Evolutionary conservation across 208 protist species (phyloP).

Genomic region (Crithidia mellificae): DNA sequence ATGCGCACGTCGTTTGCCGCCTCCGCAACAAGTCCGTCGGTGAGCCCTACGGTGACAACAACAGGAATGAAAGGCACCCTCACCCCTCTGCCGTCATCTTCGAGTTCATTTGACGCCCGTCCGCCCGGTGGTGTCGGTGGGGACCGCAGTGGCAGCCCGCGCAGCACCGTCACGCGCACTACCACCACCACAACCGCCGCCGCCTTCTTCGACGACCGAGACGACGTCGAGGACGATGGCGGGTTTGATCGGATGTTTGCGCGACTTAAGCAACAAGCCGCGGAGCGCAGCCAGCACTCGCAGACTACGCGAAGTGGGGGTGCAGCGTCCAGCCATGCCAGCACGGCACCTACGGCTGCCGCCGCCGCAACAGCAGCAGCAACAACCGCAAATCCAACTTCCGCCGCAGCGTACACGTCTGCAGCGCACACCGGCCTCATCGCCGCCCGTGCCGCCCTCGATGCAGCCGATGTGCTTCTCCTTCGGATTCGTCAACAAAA

Average conservation of each 20-base stretch:
- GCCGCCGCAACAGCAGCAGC: neutral
- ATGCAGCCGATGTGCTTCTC: slow-evolving; percentile 16
- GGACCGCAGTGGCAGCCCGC: neutral
- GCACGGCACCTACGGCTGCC: too few species aligned
- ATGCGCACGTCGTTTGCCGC: neutral
- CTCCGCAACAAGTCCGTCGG: neutral
- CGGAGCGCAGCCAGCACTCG: slow-evolving; percentile 12
- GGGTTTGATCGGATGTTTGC: slow-evolving; percentile 22
- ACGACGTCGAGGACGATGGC: slow-evolving; percentile 8
- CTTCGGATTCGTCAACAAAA: slow-evolving; percentile 26
- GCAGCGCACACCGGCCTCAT: slow-evolving; percentile 2
- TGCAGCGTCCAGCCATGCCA: too few species aligned
- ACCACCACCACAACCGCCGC: too few species aligned
- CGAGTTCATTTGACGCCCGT: neutral
- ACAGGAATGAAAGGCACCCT: too few species aligned
- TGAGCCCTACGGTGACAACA: neutral
- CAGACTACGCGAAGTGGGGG: neutral
- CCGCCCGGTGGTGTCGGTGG: neutral
- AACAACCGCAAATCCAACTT: neutral
- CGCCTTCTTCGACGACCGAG: neutral
- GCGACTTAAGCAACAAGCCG: slow-evolving; percentile 30
- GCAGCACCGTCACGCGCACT: too few species aligned
- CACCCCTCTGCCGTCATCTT: too few species aligned
- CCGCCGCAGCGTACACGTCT: too few species aligned
- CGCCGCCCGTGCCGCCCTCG: slow-evolving; percentile 21